Conservation (phyloP, 306 rosid species). For the Mimosa pudica region DNA sequence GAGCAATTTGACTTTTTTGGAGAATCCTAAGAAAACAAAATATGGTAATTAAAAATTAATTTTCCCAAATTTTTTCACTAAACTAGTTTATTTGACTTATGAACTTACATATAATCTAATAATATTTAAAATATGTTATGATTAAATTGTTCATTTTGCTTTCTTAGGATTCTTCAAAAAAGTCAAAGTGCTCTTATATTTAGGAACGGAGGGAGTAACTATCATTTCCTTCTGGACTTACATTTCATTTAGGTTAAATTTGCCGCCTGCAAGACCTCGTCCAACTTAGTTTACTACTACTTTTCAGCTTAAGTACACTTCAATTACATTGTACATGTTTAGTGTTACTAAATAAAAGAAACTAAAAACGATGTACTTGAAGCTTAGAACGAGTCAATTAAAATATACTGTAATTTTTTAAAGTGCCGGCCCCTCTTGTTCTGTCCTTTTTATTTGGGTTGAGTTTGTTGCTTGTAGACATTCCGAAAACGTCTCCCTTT, state of each 20-base stretch:
- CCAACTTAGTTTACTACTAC: not conserved
- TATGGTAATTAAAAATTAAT: too few relatives aligned
- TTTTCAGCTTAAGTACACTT: not conserved
- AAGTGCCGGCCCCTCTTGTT: conserved; percentile 19
- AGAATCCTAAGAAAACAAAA: too few relatives aligned
- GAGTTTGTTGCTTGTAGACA: not conserved
- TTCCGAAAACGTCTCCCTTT: not conserved
- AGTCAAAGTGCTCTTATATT: too few relatives aligned
- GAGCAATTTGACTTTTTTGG: too few relatives aligned
- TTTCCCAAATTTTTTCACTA: too few relatives aligned
- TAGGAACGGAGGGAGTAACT: too few relatives aligned
- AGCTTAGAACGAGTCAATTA: not conserved
- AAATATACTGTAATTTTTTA: not conserved
- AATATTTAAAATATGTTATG: too few relatives aligned
- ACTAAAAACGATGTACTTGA: not conserved
- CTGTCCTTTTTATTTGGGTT: not conserved
- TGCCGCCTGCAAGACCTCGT: conserved; percentile 4
- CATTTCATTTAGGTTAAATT: too few relatives aligned
- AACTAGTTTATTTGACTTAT: too few relatives aligned
- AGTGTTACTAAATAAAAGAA: not conserved
- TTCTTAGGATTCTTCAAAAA: too few relatives aligned
- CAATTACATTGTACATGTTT: not conserved
- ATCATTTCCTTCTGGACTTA: not conserved
- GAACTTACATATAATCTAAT: too few relatives aligned
- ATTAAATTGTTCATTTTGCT: too few relatives aligned